A percentile compares a stretch with the other conserved stretches of the same genome.
phyloP scores from a whole-genome alignment of 805 yeast genomes.

The Lipomyces sp. region DNA sequence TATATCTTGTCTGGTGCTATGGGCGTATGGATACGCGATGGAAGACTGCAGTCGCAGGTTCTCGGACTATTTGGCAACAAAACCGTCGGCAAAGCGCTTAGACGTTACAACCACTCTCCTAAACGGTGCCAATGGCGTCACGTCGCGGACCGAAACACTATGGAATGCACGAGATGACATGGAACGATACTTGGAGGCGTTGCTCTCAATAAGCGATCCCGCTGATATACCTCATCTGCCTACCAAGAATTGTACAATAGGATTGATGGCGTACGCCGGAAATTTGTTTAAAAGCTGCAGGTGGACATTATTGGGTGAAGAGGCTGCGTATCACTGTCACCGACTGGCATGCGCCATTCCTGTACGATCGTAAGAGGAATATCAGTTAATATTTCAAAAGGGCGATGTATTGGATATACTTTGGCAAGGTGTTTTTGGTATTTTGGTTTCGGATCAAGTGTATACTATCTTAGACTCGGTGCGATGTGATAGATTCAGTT shows the following conservation, averaged over 20 bases:
- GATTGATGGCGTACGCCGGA: conserved; percentile 31
- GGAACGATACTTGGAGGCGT: conserved; percentile 27
- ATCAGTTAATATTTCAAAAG: too few species aligned
- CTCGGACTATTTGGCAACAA: conserved; percentile 16
- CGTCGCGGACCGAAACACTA: background rate
- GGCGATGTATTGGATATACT: conserved; percentile 40
- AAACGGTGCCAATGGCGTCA: background rate
- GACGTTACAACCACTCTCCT: conserved; percentile 1
- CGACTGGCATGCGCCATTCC: conserved; percentile 29
- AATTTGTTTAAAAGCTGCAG: conserved; percentile 24
- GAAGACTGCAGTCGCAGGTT: conserved; percentile 22
- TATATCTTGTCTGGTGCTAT: conserved; percentile 40
- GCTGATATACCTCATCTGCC: conserved; percentile 16
- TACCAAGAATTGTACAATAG: conserved; percentile 33
- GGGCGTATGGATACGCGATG: conserved; percentile 40
- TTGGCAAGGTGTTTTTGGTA: conserved; percentile 62
- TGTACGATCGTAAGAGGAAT: conserved; percentile 10
- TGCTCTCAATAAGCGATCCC: conserved; percentile 29
- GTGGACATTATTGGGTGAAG: conserved; percentile 35
- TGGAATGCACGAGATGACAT: conserved; percentile 33
- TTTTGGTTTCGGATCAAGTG: conserved; percentile 60
- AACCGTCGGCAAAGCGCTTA: background rate
- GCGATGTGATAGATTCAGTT: too few species aligned
- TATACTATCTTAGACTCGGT: background rate
- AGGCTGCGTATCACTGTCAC: conserved; percentile 31